Conservation (phyloP, 495 filamentous ascomycete genomes). For the Annulohypoxylon stygium region DNA sequence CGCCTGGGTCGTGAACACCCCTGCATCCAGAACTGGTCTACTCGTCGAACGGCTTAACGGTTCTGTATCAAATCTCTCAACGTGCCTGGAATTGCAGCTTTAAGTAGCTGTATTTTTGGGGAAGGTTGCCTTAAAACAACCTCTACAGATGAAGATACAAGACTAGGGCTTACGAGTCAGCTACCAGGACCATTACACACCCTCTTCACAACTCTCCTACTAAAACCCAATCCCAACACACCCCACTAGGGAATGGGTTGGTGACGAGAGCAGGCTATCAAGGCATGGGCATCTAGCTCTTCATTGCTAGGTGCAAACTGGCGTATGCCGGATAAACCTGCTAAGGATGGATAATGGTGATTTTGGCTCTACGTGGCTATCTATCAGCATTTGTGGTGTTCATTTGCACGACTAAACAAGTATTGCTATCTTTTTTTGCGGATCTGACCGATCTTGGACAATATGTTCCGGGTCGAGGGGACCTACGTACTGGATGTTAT, state of each 20-base stretch:
- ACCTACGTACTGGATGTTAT: too few species aligned
- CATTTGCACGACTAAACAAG: too few species aligned
- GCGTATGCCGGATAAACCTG: too few species aligned
- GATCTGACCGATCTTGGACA: too few species aligned
- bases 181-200: neutral
- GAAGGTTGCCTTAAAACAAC: neutral
- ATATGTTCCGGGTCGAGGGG: too few species aligned
- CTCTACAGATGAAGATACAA: neutral
- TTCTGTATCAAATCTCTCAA: neutral
- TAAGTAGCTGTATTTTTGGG: neutral
- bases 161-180: neutral
- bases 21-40: slow-evolving; percentile 10
- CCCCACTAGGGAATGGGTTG: neutral
- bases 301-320: too few species aligned
- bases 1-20: slow-evolving; percentile 3
- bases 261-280: neutral
- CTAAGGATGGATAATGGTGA: too few species aligned
- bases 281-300: neutral
- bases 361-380: too few species aligned
- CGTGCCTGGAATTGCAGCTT: neutral
- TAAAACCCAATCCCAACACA: slow-evolving; percentile 2
- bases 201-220: slow-evolving; percentile 5
- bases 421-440: too few species aligned
- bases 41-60: neutral
- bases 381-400: too few species aligned